Evolutionary conservation across 176 grass and related monocot genomes (phyloP).

Genomic region (Ananas comosus): DNA sequence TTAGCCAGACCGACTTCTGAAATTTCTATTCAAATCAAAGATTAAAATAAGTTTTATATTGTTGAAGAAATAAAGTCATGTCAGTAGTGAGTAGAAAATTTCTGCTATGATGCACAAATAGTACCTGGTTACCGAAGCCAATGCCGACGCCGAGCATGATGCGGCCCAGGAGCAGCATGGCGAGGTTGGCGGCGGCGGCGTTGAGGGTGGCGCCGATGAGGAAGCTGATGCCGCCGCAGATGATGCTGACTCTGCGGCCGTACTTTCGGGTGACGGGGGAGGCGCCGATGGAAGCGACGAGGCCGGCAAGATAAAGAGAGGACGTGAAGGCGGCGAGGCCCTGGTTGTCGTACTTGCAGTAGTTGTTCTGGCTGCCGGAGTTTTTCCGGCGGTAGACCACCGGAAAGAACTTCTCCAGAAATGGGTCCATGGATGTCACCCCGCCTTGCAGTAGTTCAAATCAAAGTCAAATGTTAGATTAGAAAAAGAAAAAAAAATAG

Average conservation of each 20-base stretch:
- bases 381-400: slow-evolving; percentile 63
- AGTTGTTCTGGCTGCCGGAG: slow-evolving; percentile 50
- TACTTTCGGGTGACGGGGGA: slow-evolving; percentile 80
- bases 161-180: slow-evolving; percentile 72
- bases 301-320: slow-evolving; percentile 81
- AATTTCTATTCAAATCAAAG: too few relatives aligned
- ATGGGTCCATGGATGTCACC: slow-evolving; percentile 89
- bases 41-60: too few relatives aligned
- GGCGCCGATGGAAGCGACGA: slow-evolving; percentile 53
- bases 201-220: slow-evolving; percentile 71
- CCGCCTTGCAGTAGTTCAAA: slow-evolving; percentile 38
- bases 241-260: slow-evolving; percentile 73
- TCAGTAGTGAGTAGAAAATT: too few relatives aligned
- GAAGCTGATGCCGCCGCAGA: slow-evolving; percentile 80
- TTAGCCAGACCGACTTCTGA: too few relatives aligned
- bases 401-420: slow-evolving; percentile 87
- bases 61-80: too few relatives aligned
- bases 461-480: background rate
- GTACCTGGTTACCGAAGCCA: slow-evolving; percentile 82
- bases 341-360: slow-evolving; percentile 95
- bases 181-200: slow-evolving; percentile 46
- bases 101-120: background rate
- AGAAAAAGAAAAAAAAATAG: background rate
- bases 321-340: slow-evolving; percentile 53
- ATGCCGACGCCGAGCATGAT: slow-evolving; percentile 95